Evolutionary conservation across 805 yeast species (phyloP).

Genomic region (Komagataella phaffii): DNA sequence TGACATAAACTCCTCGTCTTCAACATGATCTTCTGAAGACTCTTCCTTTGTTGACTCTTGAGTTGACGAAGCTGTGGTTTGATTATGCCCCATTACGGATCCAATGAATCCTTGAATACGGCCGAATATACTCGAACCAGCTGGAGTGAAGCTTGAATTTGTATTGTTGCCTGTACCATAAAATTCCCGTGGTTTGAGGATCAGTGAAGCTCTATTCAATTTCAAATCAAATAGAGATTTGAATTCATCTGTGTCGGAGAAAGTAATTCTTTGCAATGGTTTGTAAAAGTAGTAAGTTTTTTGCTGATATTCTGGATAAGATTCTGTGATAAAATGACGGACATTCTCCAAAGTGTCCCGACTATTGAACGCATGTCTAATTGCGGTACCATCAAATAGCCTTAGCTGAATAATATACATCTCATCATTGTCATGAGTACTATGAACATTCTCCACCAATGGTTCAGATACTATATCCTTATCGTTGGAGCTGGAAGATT

Average conservation of each 20-base stretch:
- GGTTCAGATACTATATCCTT: slow-evolving; percentile 1
- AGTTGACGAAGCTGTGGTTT: slow-evolving; percentile 2
- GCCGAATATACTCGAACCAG: slow-evolving; percentile 1
- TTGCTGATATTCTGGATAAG: slow-evolving; percentile 32
- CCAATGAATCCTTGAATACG: slow-evolving; percentile 2
- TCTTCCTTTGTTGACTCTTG: background rate
- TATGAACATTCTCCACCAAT: slow-evolving; percentile 8
- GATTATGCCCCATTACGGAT: slow-evolving; percentile 1
- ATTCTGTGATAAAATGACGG: slow-evolving; percentile 42
- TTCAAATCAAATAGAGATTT: slow-evolving; percentile 37
- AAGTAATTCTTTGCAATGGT: slow-evolving; percentile 48
- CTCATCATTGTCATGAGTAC: slow-evolving; percentile 18
- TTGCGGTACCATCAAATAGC: slow-evolving; percentile 50
- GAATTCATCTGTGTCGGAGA: slow-evolving; percentile 46
- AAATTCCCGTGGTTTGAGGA: slow-evolving; percentile 43
- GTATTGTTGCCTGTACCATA: slow-evolving; percentile 2
- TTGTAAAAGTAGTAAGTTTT: slow-evolving; percentile 36
- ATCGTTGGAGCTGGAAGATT: background rate
- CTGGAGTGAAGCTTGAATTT: slow-evolving; percentile 1
- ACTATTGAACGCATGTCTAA: slow-evolving; percentile 35
- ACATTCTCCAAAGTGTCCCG: slow-evolving; percentile 38
- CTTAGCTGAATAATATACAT: slow-evolving; percentile 36
- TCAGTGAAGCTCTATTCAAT: slow-evolving; percentile 56
- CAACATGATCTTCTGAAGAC: background rate
- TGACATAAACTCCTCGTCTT: background rate